A percentile compares a stretch with the other conserved stretches of the same genome.
Conservation (phyloP, 2,329 filamentous ascomycete genomes). For the Alternaria angustiovoidea region DNA sequence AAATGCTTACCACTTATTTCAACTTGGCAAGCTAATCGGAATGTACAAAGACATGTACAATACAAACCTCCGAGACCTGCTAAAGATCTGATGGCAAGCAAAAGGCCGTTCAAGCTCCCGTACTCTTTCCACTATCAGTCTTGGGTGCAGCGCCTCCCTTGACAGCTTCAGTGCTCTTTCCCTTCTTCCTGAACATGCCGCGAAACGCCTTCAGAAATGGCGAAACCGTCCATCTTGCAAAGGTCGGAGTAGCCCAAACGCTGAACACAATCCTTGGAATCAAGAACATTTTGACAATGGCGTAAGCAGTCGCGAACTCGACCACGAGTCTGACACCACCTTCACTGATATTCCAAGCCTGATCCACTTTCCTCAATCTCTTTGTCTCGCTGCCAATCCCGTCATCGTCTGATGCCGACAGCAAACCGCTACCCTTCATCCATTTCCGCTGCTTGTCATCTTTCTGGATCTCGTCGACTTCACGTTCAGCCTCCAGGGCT, state of each 20-base stretch:
- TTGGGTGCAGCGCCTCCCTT: slow-evolving; percentile 44
- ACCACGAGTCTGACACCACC: slow-evolving; percentile 64
- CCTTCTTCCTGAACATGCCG: slow-evolving; percentile 49
- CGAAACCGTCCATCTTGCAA: slow-evolving; percentile 64
- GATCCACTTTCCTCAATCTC: slow-evolving; percentile 43
- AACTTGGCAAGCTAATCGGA: too few relatives aligned
- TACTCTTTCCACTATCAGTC: slow-evolving; percentile 19
- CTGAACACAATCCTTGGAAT: slow-evolving; percentile 79
- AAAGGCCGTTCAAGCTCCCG: not conserved
- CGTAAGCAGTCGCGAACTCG: slow-evolving; percentile 86
- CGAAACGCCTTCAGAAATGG: slow-evolving; percentile 44
- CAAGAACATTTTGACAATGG: slow-evolving; percentile 84
- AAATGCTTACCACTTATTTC: not conserved
- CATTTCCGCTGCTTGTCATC: slow-evolving; percentile 66
- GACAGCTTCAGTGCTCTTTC: slow-evolving; percentile 43
- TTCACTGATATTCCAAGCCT: slow-evolving; percentile 51
- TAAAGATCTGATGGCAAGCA: not conserved
- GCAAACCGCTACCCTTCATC: slow-evolving; percentile 57
- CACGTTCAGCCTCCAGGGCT: slow-evolving; percentile 54
- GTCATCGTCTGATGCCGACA: slow-evolving; percentile 39
- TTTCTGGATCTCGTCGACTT: slow-evolving; percentile 19
- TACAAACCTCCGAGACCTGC: not conserved
- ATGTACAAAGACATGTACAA: not conserved
- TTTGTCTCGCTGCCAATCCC: slow-evolving; percentile 54
- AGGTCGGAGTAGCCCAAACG: slow-evolving; percentile 91